These are phyloP conservation scores for Mrakiaceae sp. DNA, from an alignment of 1,284 basidiomycete genomes.

Conservation along the genomic window DNA sequence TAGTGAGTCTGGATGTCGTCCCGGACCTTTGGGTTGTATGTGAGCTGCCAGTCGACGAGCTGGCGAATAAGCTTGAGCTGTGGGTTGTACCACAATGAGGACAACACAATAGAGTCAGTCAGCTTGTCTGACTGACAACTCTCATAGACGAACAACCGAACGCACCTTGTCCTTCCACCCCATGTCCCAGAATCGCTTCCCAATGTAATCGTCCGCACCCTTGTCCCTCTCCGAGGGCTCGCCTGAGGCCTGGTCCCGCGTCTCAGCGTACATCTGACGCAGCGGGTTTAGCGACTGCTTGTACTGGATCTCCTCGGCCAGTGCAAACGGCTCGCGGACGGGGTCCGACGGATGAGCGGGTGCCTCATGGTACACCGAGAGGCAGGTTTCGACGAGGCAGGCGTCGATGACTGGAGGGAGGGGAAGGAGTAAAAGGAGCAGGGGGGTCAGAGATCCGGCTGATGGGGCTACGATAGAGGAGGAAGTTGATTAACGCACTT, in stretches of 20 bases:
- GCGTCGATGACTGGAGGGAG: neutral
- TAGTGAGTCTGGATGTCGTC: constrained; percentile 26
- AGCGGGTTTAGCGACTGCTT: constrained; percentile 9
- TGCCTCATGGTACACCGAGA: constrained; percentile 9
- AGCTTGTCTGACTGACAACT: too few species aligned
- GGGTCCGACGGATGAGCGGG: neutral
- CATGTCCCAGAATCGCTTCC: constrained; percentile 7
- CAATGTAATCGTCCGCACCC: constrained; percentile 1
- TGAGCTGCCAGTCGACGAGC: constrained; percentile 35
- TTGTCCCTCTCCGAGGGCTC: neutral
- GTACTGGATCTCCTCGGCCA: too few species aligned
- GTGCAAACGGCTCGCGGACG: too few species aligned
- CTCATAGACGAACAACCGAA: neutral
- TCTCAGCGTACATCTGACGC: neutral
- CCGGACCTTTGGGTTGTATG: constrained; percentile 12
- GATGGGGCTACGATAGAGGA: too few species aligned
- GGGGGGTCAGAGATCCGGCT: too few species aligned
- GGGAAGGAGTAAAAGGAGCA: too few species aligned
- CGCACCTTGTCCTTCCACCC: constrained; percentile 12
- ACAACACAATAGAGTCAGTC: neutral
- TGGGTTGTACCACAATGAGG: too few species aligned
- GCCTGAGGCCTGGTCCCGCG: neutral
- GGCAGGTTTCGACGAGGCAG: neutral
- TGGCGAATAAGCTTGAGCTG: constrained; percentile 28
- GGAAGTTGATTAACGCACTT: neutral